Percentiles rank a stretch among this genome's conserved stretches.
Evolutionary conservation across 768 basidiomycete genomes (phyloP).

Genomic region (Suillus americanus): DNA sequence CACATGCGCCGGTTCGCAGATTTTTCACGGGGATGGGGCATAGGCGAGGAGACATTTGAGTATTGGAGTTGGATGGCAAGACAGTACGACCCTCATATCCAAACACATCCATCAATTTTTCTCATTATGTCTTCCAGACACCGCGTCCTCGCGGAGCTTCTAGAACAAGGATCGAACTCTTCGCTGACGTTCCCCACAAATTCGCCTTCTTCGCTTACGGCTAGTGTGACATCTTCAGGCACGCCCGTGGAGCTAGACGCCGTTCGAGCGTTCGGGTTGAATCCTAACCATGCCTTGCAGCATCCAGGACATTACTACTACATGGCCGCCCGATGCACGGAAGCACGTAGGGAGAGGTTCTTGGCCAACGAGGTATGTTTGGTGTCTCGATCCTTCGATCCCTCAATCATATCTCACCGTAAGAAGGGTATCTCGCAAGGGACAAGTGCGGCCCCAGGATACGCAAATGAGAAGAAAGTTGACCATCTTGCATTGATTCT

Average conservation of each 20-base stretch:
- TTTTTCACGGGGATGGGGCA: constrained; percentile 90
- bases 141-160: constrained; percentile 85
- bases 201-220: constrained; percentile 37
- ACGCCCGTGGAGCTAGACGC: constrained; percentile 51
- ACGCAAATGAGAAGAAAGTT: constrained; percentile 88
- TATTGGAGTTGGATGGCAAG: constrained; percentile 97
- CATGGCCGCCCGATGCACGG: constrained; percentile 84
- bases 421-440: constrained; percentile 31
- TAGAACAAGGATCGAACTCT: constrained; percentile 75
- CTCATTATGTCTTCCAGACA: constrained; percentile 48
- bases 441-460: constrained; percentile 58
- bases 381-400: neutral
- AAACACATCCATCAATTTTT: neutral
- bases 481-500: constrained; percentile 82
- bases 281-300: constrained; percentile 81
- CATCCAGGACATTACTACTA: constrained; percentile 89
- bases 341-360: constrained; percentile 71
- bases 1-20: constrained; percentile 87
- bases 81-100: constrained; percentile 56
- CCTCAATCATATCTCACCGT: neutral
- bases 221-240: constrained; percentile 26
- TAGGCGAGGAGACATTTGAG: constrained; percentile 95
- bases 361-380: constrained; percentile 53
- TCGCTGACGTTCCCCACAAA: constrained; percentile 63
- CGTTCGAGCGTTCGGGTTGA: constrained; percentile 63